Base-by-base conservation (phyloP, 2,329 filamentous ascomycete species). In the Aureobasidium pullulans region DNA sequence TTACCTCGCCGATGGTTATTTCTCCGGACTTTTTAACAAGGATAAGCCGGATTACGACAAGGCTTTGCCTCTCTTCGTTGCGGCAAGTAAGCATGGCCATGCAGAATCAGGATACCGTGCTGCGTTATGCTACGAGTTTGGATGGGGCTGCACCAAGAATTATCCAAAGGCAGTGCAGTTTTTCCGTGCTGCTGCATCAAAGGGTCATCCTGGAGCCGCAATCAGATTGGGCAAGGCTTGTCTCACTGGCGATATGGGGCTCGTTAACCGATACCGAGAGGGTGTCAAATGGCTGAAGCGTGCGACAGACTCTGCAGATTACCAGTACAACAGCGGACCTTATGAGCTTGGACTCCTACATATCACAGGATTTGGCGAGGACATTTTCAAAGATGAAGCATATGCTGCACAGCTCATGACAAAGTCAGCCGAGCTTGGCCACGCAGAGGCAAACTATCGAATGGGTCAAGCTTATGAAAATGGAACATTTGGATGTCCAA, bases 391-490 rank as follows among this genome's bases (percentile, higher is more conserved):
- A 65, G 94, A 99, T 67, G 87, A 89, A 66, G 82, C 83, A 39
- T 97, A 99, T 70, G 90, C 94, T 0, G 93, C 92, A 32, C 91
- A 97, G 71, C 79, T 99, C 1, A 95, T 96, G 68, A 97, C 94
- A 0, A 90, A 96, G 69, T 89, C 94, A 9, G 94, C 94, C 1
- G 94, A 97, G 68, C 76, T 99, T 50, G 92, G 92, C 7, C 90
- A 99, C 68, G 77, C 88, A 2, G 88, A 96, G 65, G 92, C 94
- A 32, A 90, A 87, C 68, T 91, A 86, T 73, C 84, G 90, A 56
- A 84, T 99, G 76, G 94, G 94, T n/a, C 90, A 96, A 71, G 92
- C 93, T 0, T 99, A 99, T 70, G 94, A 99, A 75, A 90, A 96
- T 69, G 94, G 94, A 13, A 84, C 86, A 63, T 80, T 97, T 60